Conservation (phyloP, 1,284 basidiomycete species). For the Singerocomus rubriflavus region DNA sequence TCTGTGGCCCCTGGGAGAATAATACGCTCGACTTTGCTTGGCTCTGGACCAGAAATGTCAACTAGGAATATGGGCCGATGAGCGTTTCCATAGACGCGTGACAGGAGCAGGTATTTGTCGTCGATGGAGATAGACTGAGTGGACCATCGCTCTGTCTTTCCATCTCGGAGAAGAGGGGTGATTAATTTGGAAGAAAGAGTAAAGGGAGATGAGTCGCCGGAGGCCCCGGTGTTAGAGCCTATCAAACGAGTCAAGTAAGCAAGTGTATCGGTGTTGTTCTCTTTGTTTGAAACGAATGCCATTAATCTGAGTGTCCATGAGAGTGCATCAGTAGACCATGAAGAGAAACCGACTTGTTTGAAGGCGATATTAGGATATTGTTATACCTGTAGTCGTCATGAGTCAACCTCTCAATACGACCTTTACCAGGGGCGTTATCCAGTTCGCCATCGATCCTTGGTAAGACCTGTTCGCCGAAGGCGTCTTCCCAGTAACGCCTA, state of each 20-base stretch:
- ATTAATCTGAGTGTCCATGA: conserved; percentile 27
- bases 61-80: conserved; percentile 33
- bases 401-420: conserved; percentile 39
- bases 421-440: conserved; percentile 35
- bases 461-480: conserved; percentile 21
- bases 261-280: conserved; percentile 35
- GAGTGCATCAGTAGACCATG: not conserved
- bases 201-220: conserved; percentile 24
- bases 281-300: conserved; percentile 38
- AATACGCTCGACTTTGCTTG: conserved; percentile 26
- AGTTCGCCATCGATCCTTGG: conserved; percentile 35
- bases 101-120: conserved; percentile 33
- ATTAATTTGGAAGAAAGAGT: conserved; percentile 30
- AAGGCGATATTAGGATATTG: conserved; percentile 26
- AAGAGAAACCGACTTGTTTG: conserved; percentile 30
- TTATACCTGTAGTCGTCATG: conserved; percentile 34
- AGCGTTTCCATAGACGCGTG: conserved; percentile 24
- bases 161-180: conserved; percentile 29
- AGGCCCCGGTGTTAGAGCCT: conserved; percentile 31
- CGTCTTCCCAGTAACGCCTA: conserved; percentile 43
- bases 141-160: conserved; percentile 30
- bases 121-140: conserved; percentile 34
- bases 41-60: conserved; percentile 31
- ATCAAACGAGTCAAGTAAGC: conserved; percentile 31
- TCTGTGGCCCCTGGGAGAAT: conserved; percentile 33